A percentile compares a stretch with the other conserved stretches of the same genome.
Evolutionary conservation across 306 rosid species (phyloP).

Genomic region (Cucumis sativus): Cucumber_9930_V3 NC_026661.2:21123001-21123500

Average conservation of each 20-base stretch:
- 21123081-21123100: no score
- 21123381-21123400: background rate
- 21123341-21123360: background rate
- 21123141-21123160: no score
- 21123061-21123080: background rate
- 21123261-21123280: background rate
- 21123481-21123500: background rate
- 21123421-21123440: background rate
- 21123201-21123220: background rate
- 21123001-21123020: background rate
- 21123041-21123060: background rate
- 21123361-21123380: background rate
- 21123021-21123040: background rate
- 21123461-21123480: slow-evolving; percentile 17
- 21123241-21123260: background rate
- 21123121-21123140: no score
- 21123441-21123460: slow-evolving; percentile 38
- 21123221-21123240: background rate
- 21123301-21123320: background rate
- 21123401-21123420: background rate
- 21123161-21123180: no score
- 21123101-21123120: no score
- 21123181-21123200: no score
- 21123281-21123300: background rate
- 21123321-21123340: background rate